Base-by-base conservation (phyloP, 805 yeast genomes). In the Ogataea wickerhamii region DNA sequence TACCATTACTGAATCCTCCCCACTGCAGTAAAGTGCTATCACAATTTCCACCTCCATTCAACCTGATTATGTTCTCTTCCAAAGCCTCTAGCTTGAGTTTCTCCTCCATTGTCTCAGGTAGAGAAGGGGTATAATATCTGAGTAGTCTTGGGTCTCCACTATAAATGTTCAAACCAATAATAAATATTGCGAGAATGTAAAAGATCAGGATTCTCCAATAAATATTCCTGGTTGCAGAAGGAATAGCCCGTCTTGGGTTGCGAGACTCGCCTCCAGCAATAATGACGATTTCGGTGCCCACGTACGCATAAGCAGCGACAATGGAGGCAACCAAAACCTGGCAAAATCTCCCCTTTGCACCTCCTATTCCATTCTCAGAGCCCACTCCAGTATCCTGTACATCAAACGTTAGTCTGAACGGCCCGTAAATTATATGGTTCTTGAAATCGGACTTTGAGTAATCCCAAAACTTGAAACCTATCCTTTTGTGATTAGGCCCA, bases 201-300 rank as follows among this genome's bases (percentile, higher is more conserved):
- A 84, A 73, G 1, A 82, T 37, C 4, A 81, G 51, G 25, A 86
- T 74, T 51, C 89, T 67, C 71, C 84, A 81, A 55, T 84, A 83
- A 2, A 84, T 86, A 49, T 82, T 69, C 48, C 71, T 78, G 2
- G 89, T 83, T 1, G 93, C 91, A 8, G 80, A 71, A 1, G 94
- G 94, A 13, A 86, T 67, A 0, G 91, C 79, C 44, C 71, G 76
- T 47, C 93, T 67, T 4, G 95, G 95, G 47, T 83, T 80, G 43
- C 80, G 68, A n/a, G 89, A 84, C 58, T 86, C 95, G 58, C 89
- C 85, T 5, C 91, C 87, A 2, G 93, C 91, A 38, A 85, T 76
- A 46, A 85, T 78, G 10, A 87, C 89, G 56, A 82, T 78, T 49
- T 86, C 95, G 1, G 88, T 82, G 0, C 95, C 95, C 34, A 83